Percentiles rank a stretch among this genome's conserved stretches.
Evolutionary conservation across 805 yeast species (phyloP).

Genomic region (Saccharomycopsis fibuligera): DNA sequence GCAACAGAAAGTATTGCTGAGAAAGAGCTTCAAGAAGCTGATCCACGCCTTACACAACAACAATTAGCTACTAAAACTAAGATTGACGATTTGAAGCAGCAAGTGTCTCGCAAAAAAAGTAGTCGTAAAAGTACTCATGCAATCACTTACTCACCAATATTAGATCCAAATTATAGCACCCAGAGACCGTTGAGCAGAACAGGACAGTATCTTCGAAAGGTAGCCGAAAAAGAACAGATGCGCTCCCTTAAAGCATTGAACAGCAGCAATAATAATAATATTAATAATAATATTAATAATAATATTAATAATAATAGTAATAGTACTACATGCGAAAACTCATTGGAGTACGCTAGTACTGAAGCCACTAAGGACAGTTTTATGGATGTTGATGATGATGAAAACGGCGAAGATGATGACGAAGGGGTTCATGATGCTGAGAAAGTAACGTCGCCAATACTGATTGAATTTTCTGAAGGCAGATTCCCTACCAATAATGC

Average conservation of each 20-base stretch:
- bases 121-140: not conserved
- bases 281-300: too few relatives aligned
- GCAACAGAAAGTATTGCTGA: not conserved
- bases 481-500: too few relatives aligned
- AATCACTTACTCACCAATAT: not conserved
- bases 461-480: not conserved
- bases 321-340: too few relatives aligned
- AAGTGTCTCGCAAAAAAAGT: slow-evolving; percentile 4
- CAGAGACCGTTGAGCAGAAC: slow-evolving; percentile 11
- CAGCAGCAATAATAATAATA: too few relatives aligned
- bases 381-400: not conserved
- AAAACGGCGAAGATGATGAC: not conserved
- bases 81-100: slow-evolving; percentile 11
- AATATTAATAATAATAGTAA: too few relatives aligned
- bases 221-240: not conserved
- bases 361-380: not conserved
- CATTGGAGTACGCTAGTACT: too few relatives aligned
- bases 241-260: too few relatives aligned
- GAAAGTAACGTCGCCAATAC: not conserved
- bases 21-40: not conserved
- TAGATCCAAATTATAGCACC: slow-evolving; percentile 3
- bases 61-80: slow-evolving; percentile 1
- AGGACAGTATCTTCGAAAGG: slow-evolving; percentile 4
- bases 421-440: not conserved
- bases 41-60: not conserved